Evolutionary conservation across 2,329 filamentous ascomycete genomes (phyloP).

Genomic region (Epichloe baconii): DNA sequence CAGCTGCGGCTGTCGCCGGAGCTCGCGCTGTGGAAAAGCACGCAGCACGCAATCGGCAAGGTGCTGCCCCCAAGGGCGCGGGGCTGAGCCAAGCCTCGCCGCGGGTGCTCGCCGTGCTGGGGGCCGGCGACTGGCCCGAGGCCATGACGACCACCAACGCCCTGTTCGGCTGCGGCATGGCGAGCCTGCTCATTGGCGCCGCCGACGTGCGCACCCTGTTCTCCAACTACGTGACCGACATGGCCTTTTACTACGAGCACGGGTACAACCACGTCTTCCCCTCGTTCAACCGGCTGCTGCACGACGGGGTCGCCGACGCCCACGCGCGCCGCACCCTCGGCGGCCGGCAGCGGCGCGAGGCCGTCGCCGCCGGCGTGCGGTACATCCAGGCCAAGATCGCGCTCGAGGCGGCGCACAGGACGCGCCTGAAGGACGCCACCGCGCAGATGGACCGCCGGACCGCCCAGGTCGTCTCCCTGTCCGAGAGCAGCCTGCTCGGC

Average conservation of each 20-base stretch:
- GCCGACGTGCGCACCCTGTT: slow-evolving; percentile 10
- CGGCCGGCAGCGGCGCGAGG: slow-evolving; percentile 8
- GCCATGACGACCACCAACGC: slow-evolving; percentile 9
- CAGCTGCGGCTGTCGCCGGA: slow-evolving; percentile 8
- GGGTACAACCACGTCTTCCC: slow-evolving; percentile 12
- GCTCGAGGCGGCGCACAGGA: slow-evolving; percentile 5
- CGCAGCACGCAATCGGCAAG: slow-evolving; percentile 8
- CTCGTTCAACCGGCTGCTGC: slow-evolving; percentile 7
- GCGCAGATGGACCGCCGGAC: slow-evolving; percentile 8
- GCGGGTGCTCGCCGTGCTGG: slow-evolving; percentile 5
- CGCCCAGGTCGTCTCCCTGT: slow-evolving; percentile 9
- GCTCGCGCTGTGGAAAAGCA: slow-evolving; percentile 9
- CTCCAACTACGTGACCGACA: slow-evolving; percentile 13
- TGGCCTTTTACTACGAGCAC: slow-evolving; percentile 13
- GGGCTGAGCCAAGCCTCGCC: slow-evolving; percentile 7
- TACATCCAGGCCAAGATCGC: slow-evolving; percentile 11
- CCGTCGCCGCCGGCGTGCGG: slow-evolving; percentile 7
- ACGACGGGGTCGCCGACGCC: slow-evolving; percentile 7
- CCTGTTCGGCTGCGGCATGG: slow-evolving; percentile 11
- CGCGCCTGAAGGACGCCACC: background rate
- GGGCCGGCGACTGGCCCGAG: slow-evolving; percentile 8
- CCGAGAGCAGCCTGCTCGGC: slow-evolving; percentile 11
- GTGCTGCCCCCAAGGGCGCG: slow-evolving; percentile 9
- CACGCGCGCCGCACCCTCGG: slow-evolving; percentile 8
- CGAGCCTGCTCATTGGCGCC: slow-evolving; percentile 9